Evolutionary conservation across 495 filamentous ascomycete species (phyloP).

Genomic region (Penicillium riverlandense): DNA sequence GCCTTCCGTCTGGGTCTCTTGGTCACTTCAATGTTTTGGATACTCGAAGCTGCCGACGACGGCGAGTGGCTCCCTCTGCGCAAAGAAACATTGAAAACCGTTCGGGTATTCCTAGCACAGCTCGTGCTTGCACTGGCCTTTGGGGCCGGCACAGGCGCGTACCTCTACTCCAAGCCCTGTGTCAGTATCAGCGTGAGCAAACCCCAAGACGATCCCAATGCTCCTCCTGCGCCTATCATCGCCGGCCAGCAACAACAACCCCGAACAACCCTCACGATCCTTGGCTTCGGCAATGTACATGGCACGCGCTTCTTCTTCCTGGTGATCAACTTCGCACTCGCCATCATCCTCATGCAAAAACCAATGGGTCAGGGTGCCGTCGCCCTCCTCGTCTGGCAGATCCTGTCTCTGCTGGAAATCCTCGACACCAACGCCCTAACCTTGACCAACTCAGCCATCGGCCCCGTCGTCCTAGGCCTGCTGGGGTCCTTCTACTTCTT

Average conservation of each 20-base stretch:
- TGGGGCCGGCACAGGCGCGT: constrained; percentile 61
- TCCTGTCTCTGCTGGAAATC: constrained; percentile 82
- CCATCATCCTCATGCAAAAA: constrained; percentile 76
- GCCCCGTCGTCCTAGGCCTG: constrained; percentile 74
- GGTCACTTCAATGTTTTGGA: constrained; percentile 76
- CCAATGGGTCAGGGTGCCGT: constrained; percentile 89
- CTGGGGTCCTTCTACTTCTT: constrained; percentile 92
- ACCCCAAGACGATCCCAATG: constrained; percentile 16
- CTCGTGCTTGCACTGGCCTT: constrained; percentile 63
- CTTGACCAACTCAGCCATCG: constrained; percentile 58
- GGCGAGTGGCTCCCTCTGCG: constrained; percentile 67
- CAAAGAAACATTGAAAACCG: constrained; percentile 59
- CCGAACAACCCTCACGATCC: constrained; percentile 61
- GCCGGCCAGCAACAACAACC: constrained; percentile 17
- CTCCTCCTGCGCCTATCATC: constrained; percentile 29
- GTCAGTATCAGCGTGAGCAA: constrained; percentile 48
- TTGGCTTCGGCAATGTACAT: constrained; percentile 87
- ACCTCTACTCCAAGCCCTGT: constrained; percentile 68
- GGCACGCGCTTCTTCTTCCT: constrained; percentile 87
- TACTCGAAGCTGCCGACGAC: constrained; percentile 85
- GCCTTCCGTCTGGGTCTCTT: constrained; percentile 71
- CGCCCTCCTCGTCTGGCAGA: constrained; percentile 71
- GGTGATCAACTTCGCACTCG: constrained; percentile 65
- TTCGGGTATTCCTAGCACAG: constrained; percentile 70
- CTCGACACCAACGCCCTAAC: constrained; percentile 68